phyloP scores from a whole-genome alignment of 2,329 filamentous ascomycete species.

The Zymoseptoria brevis region DNA sequence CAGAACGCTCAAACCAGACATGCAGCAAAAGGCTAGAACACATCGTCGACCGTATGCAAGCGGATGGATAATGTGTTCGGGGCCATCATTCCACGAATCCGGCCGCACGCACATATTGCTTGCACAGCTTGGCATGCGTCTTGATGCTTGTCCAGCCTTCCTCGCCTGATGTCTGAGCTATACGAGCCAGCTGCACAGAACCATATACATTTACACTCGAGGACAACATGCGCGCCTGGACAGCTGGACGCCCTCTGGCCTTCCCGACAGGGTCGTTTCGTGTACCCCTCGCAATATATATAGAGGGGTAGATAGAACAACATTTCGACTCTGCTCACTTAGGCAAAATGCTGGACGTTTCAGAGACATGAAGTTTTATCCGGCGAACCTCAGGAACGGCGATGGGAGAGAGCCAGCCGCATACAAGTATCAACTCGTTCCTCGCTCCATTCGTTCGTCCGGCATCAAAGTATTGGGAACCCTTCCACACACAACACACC shows the following conservation, averaged over 20 bases:
- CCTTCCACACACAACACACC: not conserved
- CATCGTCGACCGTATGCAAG: not conserved
- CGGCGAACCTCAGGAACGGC: no score
- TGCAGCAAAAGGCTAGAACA: not conserved
- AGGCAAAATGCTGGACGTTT: not conserved
- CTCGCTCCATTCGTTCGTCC: not conserved
- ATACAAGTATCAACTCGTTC: not conserved
- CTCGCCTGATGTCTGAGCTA: not conserved
- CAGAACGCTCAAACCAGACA: not conserved
- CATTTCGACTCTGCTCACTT: not conserved
- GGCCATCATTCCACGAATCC: not conserved
- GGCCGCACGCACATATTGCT: not conserved
- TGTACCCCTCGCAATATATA: not conserved
- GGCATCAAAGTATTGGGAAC: not conserved
- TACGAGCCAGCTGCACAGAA: not conserved
- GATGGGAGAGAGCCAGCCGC: not conserved
- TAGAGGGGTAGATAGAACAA: not conserved
- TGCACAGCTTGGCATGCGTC: not conserved
- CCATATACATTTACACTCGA: not conserved
- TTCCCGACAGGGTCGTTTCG: not conserved
- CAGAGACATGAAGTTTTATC: not conserved
- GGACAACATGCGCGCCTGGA: not conserved
- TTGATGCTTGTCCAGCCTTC: not conserved
- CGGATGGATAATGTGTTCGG: not conserved
- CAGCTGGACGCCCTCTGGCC: not conserved